Evolutionary conservation across 139 green algal genomes (phyloP), one percentile per base, ranked within the genome.

Genomic region (Medakamo hakoo): DNA sequence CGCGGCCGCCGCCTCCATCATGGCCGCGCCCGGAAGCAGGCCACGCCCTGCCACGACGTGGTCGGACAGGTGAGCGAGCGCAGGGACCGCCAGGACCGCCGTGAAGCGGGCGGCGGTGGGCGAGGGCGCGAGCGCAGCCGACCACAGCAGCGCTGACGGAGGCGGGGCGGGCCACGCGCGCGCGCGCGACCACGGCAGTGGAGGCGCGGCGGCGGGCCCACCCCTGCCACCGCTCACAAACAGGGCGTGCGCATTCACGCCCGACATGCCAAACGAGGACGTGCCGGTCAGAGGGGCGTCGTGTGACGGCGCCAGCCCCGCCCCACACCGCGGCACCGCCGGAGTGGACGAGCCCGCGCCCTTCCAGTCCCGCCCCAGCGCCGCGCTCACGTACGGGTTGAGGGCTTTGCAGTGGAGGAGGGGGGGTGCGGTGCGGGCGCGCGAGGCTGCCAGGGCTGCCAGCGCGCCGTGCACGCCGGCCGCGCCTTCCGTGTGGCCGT

Each of bases 401-500:
- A 88, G 59, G 27, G 18, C 66, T 23, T 79, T 65, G 55, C 83
- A 57, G 64, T 91, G 79, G 26, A 76, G 68, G 27, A 88, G 62
- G 25, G 77, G 67, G 30, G 63, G 76, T 1, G 58, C 58, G 2
- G 40, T 28, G 1, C 27, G n/a, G 25, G 3, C 5, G 21, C 78
- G 57, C 19, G 80, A 21, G 1, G 63, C 59, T 2, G 26, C 4
- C 2, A 73, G 23, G 2, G 71, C 72, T n/a, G 82, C 63, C 4
- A 83, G 24, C 1, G 86, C 60, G 25, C 80, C 84, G 27, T 87
- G 68, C 2, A 82, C 56, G 20, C 86, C 86, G 4, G 86, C 78
- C 18, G 68, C 74, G 24, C 85, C 79, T 64, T 94, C 86, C 0
- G 83, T 76, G 65, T 94, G 86, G 2, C 86, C 86, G 23, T 78